phyloP scores from a whole-genome alignment of 1,284 basidiomycete species.

The Phellopilus nigrolimitatus region DNA sequence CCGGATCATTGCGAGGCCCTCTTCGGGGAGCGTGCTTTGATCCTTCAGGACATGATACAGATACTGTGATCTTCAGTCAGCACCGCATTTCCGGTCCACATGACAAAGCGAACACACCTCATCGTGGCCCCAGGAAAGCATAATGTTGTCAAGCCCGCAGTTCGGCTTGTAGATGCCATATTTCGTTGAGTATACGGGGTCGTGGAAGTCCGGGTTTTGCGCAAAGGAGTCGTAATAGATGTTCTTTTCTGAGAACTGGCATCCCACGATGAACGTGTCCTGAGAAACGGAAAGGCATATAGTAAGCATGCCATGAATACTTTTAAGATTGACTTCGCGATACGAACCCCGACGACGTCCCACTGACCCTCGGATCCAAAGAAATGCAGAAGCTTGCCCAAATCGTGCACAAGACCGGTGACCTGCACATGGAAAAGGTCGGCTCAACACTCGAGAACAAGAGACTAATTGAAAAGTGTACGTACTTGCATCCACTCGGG shows the following conservation, averaged over 20 bases:
- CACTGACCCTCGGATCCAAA: constrained; percentile 86
- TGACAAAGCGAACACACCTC: constrained; percentile 54
- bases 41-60: constrained; percentile 74
- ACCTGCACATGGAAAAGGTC: too few species aligned
- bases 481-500: constrained; percentile 83
- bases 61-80: too few species aligned
- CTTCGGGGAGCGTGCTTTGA: constrained; percentile 75
- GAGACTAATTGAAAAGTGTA: constrained; percentile 35
- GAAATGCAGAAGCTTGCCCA: constrained; percentile 80
- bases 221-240: constrained; percentile 81
- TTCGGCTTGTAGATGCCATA: constrained; percentile 79
- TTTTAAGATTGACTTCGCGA: constrained; percentile 2
- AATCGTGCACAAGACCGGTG: constrained; percentile 83
- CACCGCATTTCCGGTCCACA: not conserved
- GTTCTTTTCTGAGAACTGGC: constrained; percentile 77
- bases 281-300: constrained; percentile 26
- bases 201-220: constrained; percentile 70
- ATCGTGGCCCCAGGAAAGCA: constrained; percentile 89
- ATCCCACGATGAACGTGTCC: constrained; percentile 88
- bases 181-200: constrained; percentile 73
- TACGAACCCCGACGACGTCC: constrained; percentile 82
- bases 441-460: constrained; percentile 37
- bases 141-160: constrained; percentile 86
- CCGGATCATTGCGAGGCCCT: constrained; percentile 86
- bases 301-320: not conserved